Evolutionary conservation across 495 filamentous ascomycete species (phyloP).

Genomic region (Cercophora sp.): DNA sequence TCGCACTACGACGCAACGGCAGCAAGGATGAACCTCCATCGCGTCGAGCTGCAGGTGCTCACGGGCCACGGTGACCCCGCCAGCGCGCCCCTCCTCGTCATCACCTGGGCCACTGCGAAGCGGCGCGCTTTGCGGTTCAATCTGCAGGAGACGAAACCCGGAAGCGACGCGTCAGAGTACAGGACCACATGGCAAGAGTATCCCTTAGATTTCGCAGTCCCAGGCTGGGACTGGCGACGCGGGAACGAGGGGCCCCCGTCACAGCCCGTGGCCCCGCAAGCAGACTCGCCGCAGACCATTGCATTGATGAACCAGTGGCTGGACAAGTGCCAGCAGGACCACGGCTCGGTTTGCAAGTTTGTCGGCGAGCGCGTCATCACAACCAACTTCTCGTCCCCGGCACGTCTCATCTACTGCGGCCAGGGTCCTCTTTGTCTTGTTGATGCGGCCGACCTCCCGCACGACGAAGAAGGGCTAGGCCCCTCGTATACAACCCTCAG

Average conservation of each 20-base stretch:
- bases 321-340: not conserved
- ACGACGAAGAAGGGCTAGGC: not conserved
- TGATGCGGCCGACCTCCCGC: not conserved
- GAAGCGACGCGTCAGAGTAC: not conserved
- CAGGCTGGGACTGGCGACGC: not conserved
- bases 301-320: not conserved
- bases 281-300: not conserved
- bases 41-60: not conserved
- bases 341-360: not conserved
- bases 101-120: not conserved
- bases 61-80: not conserved
- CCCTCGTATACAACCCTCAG: slow-evolving; percentile 1
- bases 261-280: not conserved
- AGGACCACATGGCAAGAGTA: not conserved
- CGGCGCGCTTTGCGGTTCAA: not conserved
- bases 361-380: not conserved
- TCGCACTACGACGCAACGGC: not conserved
- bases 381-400: not conserved
- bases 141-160: slow-evolving; percentile 1
- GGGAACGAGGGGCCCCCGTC: not conserved
- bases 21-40: not conserved
- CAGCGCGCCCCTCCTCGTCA: not conserved
- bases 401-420: slow-evolving; percentile 2
- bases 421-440: not conserved
- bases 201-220: not conserved